Conservation (phyloP, 345 rosid species). For the Ailanthus altissimus region DNA sequence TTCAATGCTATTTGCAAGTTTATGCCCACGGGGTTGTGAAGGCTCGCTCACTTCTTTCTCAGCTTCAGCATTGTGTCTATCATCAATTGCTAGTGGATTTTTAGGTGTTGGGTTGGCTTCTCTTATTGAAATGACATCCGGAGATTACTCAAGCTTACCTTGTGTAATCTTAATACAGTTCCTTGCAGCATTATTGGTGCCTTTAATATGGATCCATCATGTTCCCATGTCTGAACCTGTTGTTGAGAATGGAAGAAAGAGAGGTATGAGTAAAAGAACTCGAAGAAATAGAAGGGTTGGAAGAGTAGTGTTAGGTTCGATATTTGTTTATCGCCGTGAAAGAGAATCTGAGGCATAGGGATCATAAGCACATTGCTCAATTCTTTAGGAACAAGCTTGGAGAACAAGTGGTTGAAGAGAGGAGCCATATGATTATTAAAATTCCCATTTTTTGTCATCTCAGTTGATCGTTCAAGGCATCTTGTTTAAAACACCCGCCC, state of each 20-base stretch:
- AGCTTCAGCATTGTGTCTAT: slow-evolving; percentile 70
- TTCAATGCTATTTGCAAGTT: slow-evolving; percentile 54
- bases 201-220: slow-evolving; percentile 57
- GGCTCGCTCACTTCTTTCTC: slow-evolving; percentile 88
- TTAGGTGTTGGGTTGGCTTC: slow-evolving; percentile 76
- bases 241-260: slow-evolving; percentile 48
- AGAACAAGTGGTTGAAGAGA: not conserved
- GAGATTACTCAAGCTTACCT: slow-evolving; percentile 60
- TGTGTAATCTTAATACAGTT: slow-evolving; percentile 65
- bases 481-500: not conserved
- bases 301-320: slow-evolving; percentile 44
- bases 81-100: slow-evolving; percentile 74
- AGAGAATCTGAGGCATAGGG: slow-evolving; percentile 55
- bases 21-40: slow-evolving; percentile 84
- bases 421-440: not conserved
- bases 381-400: not conserved
- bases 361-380: slow-evolving; percentile 9
- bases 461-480: not conserved
- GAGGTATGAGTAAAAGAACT: slow-evolving; percentile 50
- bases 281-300: slow-evolving; percentile 63
- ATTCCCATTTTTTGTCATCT: not conserved
- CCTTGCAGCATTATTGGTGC: slow-evolving; percentile 59
- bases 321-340: slow-evolving; percentile 45
- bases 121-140: slow-evolving; percentile 59
- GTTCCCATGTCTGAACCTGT: slow-evolving; percentile 50